These are phyloP conservation scores for Nidularia sp. DNA, from an alignment of 768 basidiomycete genomes.

Conservation along the genomic window DNA sequence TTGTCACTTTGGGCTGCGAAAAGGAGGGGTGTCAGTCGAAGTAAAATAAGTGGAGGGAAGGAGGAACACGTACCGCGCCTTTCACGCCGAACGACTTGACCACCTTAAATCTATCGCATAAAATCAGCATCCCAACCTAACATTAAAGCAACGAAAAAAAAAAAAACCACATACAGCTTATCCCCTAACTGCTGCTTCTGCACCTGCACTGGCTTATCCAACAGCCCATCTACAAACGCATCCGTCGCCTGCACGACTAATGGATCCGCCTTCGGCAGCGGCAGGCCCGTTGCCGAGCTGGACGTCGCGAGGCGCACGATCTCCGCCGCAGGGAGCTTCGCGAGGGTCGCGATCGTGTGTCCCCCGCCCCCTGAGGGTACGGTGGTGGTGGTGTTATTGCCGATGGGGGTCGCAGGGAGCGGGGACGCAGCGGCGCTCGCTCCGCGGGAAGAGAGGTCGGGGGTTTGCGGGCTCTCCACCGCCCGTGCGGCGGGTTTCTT, in stretches of 20 bases:
- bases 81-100: slow-evolving; percentile 83
- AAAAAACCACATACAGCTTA: slow-evolving; percentile 36
- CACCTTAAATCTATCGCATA: slow-evolving; percentile 31
- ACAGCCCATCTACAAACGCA: slow-evolving; percentile 62
- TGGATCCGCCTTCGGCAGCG: slow-evolving; percentile 67
- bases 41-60: neutral
- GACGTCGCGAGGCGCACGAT: slow-evolving; percentile 64
- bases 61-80: slow-evolving; percentile 51
- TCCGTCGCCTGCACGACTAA: slow-evolving; percentile 66
- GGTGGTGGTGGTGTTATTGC: slow-evolving; percentile 2
- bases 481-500: slow-evolving; percentile 43
- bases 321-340: slow-evolving; percentile 70
- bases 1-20: slow-evolving; percentile 75
- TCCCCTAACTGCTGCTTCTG: slow-evolving; percentile 83
- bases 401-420: slow-evolving; percentile 55
- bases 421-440: slow-evolving; percentile 72
- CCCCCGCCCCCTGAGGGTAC: slow-evolving; percentile 1
- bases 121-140: too few relatives aligned
- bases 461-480: slow-evolving; percentile 64
- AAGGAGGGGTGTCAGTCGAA: neutral
- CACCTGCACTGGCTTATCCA: slow-evolving; percentile 47
- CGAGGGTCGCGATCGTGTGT: slow-evolving; percentile 68
- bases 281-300: slow-evolving; percentile 45
- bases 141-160: too few relatives aligned
- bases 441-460: slow-evolving; percentile 71